phyloP scores from a whole-genome alignment of 2,329 filamentous ascomycete genomes.

The Cordyceps pruinosa region DNA sequence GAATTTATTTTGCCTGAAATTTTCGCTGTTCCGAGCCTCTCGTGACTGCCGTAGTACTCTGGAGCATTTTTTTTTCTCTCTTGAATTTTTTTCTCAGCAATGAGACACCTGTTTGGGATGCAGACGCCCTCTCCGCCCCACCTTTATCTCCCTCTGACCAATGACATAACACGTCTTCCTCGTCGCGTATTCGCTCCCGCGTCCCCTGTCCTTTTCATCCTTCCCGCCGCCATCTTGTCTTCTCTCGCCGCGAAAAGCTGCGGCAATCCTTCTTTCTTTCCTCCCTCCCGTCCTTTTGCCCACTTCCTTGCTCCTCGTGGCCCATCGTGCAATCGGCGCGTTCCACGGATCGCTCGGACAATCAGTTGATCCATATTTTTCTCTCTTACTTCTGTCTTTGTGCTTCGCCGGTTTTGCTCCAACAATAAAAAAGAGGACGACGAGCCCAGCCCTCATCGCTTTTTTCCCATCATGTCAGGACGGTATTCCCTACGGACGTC shows the following conservation, averaged over 20 bases:
- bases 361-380: neutral
- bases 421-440: slow-evolving; percentile 4
- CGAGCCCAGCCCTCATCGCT: neutral
- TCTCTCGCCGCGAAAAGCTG: neutral
- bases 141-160: neutral
- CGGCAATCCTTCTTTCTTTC: neutral
- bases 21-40: no score
- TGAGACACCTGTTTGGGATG: no score
- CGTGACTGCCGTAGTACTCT: no score
- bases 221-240: neutral
- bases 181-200: slow-evolving; percentile 12
- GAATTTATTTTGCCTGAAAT: no score
- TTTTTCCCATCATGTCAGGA: slow-evolving; percentile 25
- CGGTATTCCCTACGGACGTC: slow-evolving; percentile 34
- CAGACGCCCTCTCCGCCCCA: no score
- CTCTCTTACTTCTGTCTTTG: neutral
- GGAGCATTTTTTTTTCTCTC: no score
- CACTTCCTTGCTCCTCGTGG: slow-evolving; percentile 9
- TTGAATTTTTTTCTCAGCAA: no score
- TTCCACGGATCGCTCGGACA: slow-evolving; percentile 10
- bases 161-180: slow-evolving; percentile 4
- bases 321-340: slow-evolving; percentile 4
- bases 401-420: neutral
- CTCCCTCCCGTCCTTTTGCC: neutral
- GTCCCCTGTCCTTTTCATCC: neutral